Evolutionary conservation across 306 rosid species (phyloP).

Genomic region (Geum urbanum): DNA sequence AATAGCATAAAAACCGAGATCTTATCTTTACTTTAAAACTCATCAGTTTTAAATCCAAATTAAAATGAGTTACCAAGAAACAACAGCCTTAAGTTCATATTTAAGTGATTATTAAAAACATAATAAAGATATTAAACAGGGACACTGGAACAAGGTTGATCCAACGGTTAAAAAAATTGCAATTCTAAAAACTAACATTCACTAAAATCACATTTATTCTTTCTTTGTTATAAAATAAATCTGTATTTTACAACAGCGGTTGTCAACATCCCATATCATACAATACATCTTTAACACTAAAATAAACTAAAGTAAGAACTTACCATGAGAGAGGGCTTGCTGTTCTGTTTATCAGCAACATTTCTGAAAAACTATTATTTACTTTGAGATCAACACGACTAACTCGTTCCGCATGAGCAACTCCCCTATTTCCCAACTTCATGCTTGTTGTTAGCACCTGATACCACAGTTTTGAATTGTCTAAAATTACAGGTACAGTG

Average conservation of each 20-base stretch:
- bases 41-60: slow-evolving; percentile 14
- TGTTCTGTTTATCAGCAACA: slow-evolving; percentile 84
- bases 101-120: background rate
- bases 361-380: slow-evolving; percentile 50
- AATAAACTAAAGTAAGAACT: slow-evolving; percentile 11
- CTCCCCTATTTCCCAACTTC: slow-evolving; percentile 78
- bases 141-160: background rate
- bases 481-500: slow-evolving; percentile 79
- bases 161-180: background rate
- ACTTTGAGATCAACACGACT: slow-evolving; percentile 60
- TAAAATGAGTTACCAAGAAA: background rate
- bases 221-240: background rate
- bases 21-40: slow-evolving; percentile 7
- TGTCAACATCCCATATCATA: background rate
- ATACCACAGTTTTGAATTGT: slow-evolving; percentile 83
- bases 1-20: background rate
- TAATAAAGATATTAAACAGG: background rate
- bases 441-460: slow-evolving; percentile 59
- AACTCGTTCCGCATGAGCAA: slow-evolving; percentile 58
- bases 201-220: background rate
- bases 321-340: slow-evolving; percentile 92
- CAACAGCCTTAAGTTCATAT: slow-evolving; percentile 1
- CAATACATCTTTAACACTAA: too few species aligned
- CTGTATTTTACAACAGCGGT: background rate
- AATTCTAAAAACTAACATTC: background rate